Evolutionary conservation across 2,329 filamentous ascomycete genomes (phyloP), one percentile per base, ranked within the genome.

Genomic region (Ceratocystis eucalypticola): DNA sequence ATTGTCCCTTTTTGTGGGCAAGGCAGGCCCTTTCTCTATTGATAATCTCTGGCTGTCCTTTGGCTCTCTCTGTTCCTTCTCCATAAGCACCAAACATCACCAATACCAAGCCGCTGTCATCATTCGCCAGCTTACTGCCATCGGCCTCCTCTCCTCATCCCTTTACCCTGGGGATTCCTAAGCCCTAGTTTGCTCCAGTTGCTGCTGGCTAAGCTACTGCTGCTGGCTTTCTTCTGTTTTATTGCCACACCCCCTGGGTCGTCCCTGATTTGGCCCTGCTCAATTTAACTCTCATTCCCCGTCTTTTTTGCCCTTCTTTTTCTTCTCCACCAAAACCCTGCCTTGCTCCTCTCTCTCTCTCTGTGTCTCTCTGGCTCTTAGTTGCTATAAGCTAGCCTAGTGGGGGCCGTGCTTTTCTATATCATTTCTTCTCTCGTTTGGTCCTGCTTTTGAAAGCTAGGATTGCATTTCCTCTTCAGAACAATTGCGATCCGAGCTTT

Each of bases 271-370:
- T 66, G 65, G 64, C 66, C 57, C 37, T 28, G 44, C 44, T 62
- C 44, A 12, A 10, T 37, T 28, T 65, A 25, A 41, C 66, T 59
- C 61, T n/a, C 62, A 65, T 62, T 62, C 67, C 61, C 66, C 44
- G 50, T 62, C 50, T 55, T 37, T 57, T 67, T 37, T 66, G 62
- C 4, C 17, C 50, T 55, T 37, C 50, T 67, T 37, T 66, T 64
- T 5, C 17, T 67, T 55, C 41, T 68, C 30, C 44, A 55, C 59
- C 33, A 48, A 50, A 50, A 50, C 48, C 48, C 48, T 53, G 48
- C 12, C 45, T 20, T 17, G 17, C 45, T 20, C 8, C 20, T 53
- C 20, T 20, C n/a, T 17, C 48, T 22, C 48, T 22, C 22, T 22
- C 48, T n/a, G 2, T 20, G 1, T 53, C 48, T 25, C 53, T 25